Evolutionary conservation across 164 flowering plant genomes (phyloP).

Genomic region (Pachysandra terminalis): DNA sequence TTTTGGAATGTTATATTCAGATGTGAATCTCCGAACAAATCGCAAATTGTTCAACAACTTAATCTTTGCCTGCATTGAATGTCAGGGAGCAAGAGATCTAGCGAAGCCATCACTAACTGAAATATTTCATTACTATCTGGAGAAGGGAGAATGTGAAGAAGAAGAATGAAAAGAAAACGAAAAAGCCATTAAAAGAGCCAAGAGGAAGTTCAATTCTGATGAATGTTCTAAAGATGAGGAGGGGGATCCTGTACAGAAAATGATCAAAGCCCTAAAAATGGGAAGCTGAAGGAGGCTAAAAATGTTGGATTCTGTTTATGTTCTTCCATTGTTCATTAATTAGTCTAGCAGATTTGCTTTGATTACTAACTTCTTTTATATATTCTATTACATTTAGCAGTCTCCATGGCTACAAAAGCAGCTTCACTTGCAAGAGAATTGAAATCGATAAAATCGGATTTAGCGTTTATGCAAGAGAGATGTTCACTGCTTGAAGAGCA

Average conservation of each 20-base stretch:
- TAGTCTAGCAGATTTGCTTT: neutral
- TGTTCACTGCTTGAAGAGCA: constrained; percentile 80
- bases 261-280: constrained; percentile 26
- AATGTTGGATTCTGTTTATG: too few relatives aligned
- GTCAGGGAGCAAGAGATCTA: too few relatives aligned
- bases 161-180: constrained; percentile 19
- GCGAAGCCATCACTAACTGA: constrained; percentile 63
- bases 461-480: constrained; percentile 70
- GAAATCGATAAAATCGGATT: constrained; percentile 61
- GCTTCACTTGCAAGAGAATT: constrained; percentile 69
- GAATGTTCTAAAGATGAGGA: too few relatives aligned
- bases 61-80: too few relatives aligned
- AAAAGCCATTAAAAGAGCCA: constrained; percentile 21
- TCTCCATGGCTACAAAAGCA: constrained; percentile 86
- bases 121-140: too few relatives aligned
- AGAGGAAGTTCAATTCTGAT: too few relatives aligned
- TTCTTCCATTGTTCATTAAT: too few relatives aligned
- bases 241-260: constrained; percentile 25
- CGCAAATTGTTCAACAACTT: too few relatives aligned
- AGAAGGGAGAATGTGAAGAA: too few relatives aligned
- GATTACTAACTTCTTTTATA: neutral
- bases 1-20: too few relatives aligned
- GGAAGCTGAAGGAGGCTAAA: too few relatives aligned
- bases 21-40: too few relatives aligned
- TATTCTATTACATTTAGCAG: constrained; percentile 54